phyloP scores from a whole-genome alignment of 1,284 basidiomycete species.

The Apiotrichum sp. region DNA sequence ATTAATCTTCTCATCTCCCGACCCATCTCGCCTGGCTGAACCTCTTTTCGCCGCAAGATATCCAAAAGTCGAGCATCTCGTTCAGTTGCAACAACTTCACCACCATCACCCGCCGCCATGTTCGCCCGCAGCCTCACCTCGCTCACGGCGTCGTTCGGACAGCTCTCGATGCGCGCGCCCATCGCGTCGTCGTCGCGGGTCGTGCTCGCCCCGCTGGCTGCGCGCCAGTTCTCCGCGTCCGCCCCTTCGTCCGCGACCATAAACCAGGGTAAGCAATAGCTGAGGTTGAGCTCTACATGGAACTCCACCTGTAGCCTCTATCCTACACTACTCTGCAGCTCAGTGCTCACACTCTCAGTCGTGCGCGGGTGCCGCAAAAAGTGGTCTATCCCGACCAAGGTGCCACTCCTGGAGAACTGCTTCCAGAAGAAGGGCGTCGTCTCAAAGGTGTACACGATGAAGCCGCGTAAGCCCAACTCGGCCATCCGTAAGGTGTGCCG shows the following conservation, averaged over 20 bases:
- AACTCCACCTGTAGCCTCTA: too few species aligned
- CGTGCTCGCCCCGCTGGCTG: constrained; percentile 4
- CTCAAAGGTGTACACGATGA: constrained; percentile 71
- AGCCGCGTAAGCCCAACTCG: constrained; percentile 98
- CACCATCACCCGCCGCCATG: constrained; percentile 6
- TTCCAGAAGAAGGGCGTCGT: constrained; percentile 88
- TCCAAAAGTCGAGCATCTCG: neutral
- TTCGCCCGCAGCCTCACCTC: constrained; percentile 16
- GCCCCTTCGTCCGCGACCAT: constrained; percentile 59
- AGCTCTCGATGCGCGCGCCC: constrained; percentile 24
- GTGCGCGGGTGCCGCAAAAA: constrained; percentile 42
- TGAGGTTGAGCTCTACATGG: too few species aligned
- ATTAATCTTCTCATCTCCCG: neutral
- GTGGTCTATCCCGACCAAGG: constrained; percentile 51
- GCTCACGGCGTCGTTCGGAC: constrained; percentile 27
- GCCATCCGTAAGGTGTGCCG: constrained; percentile 95
- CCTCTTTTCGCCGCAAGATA: too few species aligned
- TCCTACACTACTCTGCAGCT: neutral
- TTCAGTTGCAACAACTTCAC: neutral
- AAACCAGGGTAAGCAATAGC: constrained; percentile 57
- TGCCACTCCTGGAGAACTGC: constrained; percentile 69
- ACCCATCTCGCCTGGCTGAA: too few species aligned
- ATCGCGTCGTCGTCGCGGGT: constrained; percentile 26
- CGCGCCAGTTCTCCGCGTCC: constrained; percentile 61
- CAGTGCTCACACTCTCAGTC: constrained; percentile 7